Evolutionary conservation across 148 eudicot genomes (phyloP), one percentile per base, ranked within the genome.

Genomic region (Nyssa sinensis): DNA sequence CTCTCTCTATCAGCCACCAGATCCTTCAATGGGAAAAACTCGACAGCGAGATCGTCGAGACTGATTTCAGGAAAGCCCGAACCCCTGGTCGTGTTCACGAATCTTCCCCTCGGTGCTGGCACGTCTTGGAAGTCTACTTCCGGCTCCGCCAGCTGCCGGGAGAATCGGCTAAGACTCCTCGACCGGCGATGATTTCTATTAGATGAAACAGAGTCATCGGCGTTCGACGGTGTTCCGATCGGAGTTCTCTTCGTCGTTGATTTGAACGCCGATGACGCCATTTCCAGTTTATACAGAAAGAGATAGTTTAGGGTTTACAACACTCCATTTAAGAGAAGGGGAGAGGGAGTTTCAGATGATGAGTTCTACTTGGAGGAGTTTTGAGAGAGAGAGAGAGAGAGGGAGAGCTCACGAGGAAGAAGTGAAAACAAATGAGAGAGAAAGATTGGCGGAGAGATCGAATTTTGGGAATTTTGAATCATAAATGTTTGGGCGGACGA

Each of bases 181-280:
- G 92, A 85, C 17, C 98, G 94, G 58, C 94, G 98, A 41, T 78
- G 96, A 28, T 67, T 13, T 21, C 53, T 73, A 49, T 24, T 28
- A 19, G 34, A 32, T 7, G 86, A 69, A 58, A 62, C 62, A 44
- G 85, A 81, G 39, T 76, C 90, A 21, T 69, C 85, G 72, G 67
- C 51, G 61, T n/a, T 21, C 7, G 83, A 67, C 29, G 73, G 6
- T 0, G 53, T 17, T 10, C 81, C 87, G 29, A 86, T 62, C 8
- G 93, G 74, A 1, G 88, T 74, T 27, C 98, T 72, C 77, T 75
- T 76, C 0, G 98, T 81, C 0, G 97, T 88, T 0, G 98, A 94
- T 79, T 81, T 86, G 82, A 94, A 94, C 4, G 97, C 91, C 12
- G 98, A 89, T 13, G 98, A 90, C 25, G 98, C 97, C 98, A 94